Evolutionary conservation across 495 filamentous ascomycete species (phyloP).

Genomic region (Podospora fimiseda): DNA sequence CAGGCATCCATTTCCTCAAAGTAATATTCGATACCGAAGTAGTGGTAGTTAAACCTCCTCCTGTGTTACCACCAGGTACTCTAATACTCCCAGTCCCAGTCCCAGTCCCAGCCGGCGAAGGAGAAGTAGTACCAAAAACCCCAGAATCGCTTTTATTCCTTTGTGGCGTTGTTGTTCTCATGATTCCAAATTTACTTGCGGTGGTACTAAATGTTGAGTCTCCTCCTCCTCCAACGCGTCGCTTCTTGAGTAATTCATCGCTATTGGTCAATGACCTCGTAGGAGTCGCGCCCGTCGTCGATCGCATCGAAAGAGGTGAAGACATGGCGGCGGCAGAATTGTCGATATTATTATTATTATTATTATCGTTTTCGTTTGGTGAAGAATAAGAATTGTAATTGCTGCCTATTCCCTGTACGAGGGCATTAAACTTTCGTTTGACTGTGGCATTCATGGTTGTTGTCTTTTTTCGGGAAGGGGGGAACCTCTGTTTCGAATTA

Average conservation of each 20-base stretch:
- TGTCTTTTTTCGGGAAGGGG: background rate
- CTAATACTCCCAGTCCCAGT: background rate
- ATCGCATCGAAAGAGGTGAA: constrained; percentile 17
- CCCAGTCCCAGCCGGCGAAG: background rate
- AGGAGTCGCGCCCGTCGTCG: constrained; percentile 10
- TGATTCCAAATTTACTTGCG: constrained; percentile 18
- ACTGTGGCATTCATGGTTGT: constrained; percentile 44
- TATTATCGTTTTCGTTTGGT: constrained; percentile 9
- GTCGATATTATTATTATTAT: background rate
- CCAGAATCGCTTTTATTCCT: too few species aligned
- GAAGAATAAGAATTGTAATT: constrained; percentile 7
- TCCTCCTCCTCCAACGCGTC: constrained; percentile 33
- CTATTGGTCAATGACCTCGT: constrained; percentile 21
- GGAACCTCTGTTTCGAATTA: background rate
- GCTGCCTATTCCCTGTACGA: constrained; percentile 46
- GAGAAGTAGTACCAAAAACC: too few species aligned
- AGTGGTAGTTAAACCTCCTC: constrained; percentile 17
- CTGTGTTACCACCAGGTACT: background rate
- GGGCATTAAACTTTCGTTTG: constrained; percentile 54
- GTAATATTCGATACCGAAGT: constrained; percentile 36
- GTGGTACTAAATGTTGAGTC: constrained; percentile 18
- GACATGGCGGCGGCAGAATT: constrained; percentile 8
- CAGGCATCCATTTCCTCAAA: constrained; percentile 36
- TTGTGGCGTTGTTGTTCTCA: too few species aligned
- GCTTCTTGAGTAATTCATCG: constrained; percentile 42